phyloP scores from a whole-genome alignment of 495 filamentous ascomycete species.

The Penicillium odoratum region DNA sequence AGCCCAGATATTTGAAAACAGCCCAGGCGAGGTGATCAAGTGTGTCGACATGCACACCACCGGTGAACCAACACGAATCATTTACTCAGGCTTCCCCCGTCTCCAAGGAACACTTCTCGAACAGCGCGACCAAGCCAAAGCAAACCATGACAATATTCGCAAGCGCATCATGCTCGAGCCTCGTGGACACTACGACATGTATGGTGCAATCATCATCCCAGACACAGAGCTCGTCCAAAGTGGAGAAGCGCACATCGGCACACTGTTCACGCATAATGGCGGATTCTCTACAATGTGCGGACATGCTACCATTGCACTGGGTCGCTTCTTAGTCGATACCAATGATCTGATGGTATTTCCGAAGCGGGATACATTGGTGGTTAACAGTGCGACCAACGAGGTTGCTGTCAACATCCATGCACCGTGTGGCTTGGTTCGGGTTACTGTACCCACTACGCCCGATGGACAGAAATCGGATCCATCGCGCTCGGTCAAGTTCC shows the following conservation, averaged over 20 bases:
- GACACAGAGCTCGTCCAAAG: slow-evolving; percentile 30
- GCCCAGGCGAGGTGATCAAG: slow-evolving; percentile 5
- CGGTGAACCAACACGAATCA: slow-evolving; percentile 35
- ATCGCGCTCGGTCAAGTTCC: slow-evolving; percentile 21
- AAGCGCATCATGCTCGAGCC: slow-evolving; percentile 33
- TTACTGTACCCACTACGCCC: slow-evolving; percentile 18
- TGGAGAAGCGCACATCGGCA: slow-evolving; percentile 45
- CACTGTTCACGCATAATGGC: slow-evolving; percentile 54
- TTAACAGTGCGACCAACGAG: slow-evolving; percentile 9
- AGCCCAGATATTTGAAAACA: background rate
- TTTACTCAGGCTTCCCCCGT: slow-evolving; percentile 31
- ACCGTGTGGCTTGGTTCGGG: slow-evolving; percentile 20
- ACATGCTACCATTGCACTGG: slow-evolving; percentile 36
- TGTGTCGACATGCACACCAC: slow-evolving; percentile 41
- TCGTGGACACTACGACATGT: slow-evolving; percentile 38
- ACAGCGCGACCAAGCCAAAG: slow-evolving; percentile 28
- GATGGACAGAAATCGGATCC: slow-evolving; percentile 20
- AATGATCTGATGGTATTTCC: slow-evolving; percentile 28
- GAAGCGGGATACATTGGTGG: slow-evolving; percentile 10
- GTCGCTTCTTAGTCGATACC: slow-evolving; percentile 26
- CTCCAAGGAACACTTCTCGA: slow-evolving; percentile 26
- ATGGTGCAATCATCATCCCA: slow-evolving; percentile 30
- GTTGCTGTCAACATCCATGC: slow-evolving; percentile 22
- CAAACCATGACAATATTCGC: slow-evolving; percentile 28
- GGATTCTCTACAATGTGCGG: slow-evolving; percentile 79